Evolutionary conservation across 1,284 basidiomycete species (phyloP).

Genomic region (Cutaneotrichosporon sp.): DNA sequence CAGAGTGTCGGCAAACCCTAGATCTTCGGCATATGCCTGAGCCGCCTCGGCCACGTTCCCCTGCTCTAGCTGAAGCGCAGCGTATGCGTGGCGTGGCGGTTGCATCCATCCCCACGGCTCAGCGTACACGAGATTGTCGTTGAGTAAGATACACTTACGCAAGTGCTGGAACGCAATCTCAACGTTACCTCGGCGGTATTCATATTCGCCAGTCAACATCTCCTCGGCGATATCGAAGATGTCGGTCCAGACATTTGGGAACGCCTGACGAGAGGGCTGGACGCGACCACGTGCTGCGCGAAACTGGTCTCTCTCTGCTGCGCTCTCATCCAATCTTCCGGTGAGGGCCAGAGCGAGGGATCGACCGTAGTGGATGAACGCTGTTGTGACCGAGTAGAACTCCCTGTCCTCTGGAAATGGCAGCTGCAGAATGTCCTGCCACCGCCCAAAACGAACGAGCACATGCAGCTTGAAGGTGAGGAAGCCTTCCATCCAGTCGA

Average conservation of each 20-base stretch:
- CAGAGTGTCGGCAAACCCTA: constrained; percentile 31
- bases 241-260: constrained; percentile 32
- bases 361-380: constrained; percentile 34
- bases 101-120: constrained; percentile 46
- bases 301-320: constrained; percentile 23
- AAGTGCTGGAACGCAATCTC: constrained; percentile 32
- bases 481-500: constrained; percentile 38
- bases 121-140: constrained; percentile 35
- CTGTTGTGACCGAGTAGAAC: constrained; percentile 32
- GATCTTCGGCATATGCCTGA: constrained; percentile 34
- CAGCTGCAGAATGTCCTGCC: constrained; percentile 34
- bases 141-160: constrained; percentile 26
- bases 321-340: constrained; percentile 20
- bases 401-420: constrained; percentile 24
- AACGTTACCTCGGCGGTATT: constrained; percentile 34
- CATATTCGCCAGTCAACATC: constrained; percentile 41
- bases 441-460: constrained; percentile 39
- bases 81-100: constrained; percentile 42
- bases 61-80: constrained; percentile 39
- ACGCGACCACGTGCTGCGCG: constrained; percentile 17
- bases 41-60: constrained; percentile 33
- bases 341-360: constrained; percentile 31
- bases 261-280: constrained; percentile 23
- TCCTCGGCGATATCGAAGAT: constrained; percentile 34
- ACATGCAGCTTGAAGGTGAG: constrained; percentile 31